Base-by-base conservation (phyloP, 768 basidiomycete species). In the Pholiota conissans region DNA sequence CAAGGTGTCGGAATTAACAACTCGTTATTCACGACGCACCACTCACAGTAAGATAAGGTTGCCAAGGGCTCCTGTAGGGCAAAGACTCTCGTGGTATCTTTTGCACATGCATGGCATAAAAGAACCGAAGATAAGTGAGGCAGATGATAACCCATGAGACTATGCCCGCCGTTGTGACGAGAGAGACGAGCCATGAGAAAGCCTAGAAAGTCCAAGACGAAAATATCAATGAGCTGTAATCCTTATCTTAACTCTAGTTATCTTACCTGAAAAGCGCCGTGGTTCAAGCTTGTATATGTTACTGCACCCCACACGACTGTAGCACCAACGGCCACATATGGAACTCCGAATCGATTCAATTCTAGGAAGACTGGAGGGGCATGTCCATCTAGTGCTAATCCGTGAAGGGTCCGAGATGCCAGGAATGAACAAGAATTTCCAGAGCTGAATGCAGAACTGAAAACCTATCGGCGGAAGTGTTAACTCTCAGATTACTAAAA, bases 381-480 rank as follows among this genome's bases (percentile, higher is more conserved):
- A 55, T 75, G 71, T 8, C 76, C 73, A 59, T 76, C 74, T 40
- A 74, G 58, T 2, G 74, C 75, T 2, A 78, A 70, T 0, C 75
- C 77, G 37, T 78, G 67, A 10, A 78, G 65, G 0, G 74, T 73
- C 18, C 77, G 71, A 6, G 74, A 75, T 8, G 72, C 68, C 6
- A 70, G 70, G 70, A 81, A 85, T 22, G 84, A 63, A 70, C 76
- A 79, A 1, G 79, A 78, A 63, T 85, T 86, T 40, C 78, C 82
- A 16, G 85, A 82, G 53, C 83, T 84, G 71, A 84, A 84, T 0
- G 83, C 82, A 26, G 77, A 78, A 13, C 85, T 79, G 60, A 89
- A 74, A 29, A 73, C 69, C 71, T 73, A 45, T 51, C 9, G 32
- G 20, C 51, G n/a, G 29, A 27, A 24, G 52, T 14, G 7, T 22